These are phyloP conservation scores for Porphyrellus sp. DNA, from an alignment of 1,284 basidiomycete species.

Conservation along the genomic window DNA sequence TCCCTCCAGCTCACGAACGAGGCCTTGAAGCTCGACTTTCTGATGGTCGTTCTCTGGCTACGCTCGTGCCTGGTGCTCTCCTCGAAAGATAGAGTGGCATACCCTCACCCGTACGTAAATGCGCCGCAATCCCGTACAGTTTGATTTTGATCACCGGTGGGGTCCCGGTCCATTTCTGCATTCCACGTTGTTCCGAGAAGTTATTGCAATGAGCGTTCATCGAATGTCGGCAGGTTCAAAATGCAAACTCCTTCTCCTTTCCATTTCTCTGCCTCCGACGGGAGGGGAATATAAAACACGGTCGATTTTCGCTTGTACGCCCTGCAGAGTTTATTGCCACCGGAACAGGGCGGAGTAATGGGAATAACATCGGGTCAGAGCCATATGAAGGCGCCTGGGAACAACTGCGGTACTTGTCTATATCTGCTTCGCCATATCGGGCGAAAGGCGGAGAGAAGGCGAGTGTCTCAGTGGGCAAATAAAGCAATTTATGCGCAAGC, in stretches of 20 bases:
- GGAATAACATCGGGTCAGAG: constrained; percentile 4
- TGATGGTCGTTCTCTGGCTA: no score
- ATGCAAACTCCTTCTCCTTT: background rate
- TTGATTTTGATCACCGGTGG: background rate
- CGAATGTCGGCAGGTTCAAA: no score
- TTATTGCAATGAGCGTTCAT: background rate
- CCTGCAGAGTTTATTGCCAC: constrained; percentile 21
- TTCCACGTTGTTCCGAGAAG: background rate
- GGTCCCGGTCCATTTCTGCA: no score
- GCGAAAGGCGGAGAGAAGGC: constrained; percentile 1
- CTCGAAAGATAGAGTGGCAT: background rate
- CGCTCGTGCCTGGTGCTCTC: background rate
- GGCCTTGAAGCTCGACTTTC: no score
- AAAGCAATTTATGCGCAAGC: constrained; percentile 6
- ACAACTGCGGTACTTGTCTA: background rate
- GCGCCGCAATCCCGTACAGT: background rate
- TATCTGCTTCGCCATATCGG: background rate
- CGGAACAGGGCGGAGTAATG: constrained; percentile 12
- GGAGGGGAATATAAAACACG: background rate
- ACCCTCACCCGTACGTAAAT: constrained; percentile 18
- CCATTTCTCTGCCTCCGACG: background rate
- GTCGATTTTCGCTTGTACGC: constrained; percentile 1
- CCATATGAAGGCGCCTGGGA: background rate
- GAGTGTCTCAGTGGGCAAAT: background rate
- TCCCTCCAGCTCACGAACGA: no score